Base-by-base conservation (phyloP, 2,329 filamentous ascomycete species). In the Talaromyces islandicus region DNA sequence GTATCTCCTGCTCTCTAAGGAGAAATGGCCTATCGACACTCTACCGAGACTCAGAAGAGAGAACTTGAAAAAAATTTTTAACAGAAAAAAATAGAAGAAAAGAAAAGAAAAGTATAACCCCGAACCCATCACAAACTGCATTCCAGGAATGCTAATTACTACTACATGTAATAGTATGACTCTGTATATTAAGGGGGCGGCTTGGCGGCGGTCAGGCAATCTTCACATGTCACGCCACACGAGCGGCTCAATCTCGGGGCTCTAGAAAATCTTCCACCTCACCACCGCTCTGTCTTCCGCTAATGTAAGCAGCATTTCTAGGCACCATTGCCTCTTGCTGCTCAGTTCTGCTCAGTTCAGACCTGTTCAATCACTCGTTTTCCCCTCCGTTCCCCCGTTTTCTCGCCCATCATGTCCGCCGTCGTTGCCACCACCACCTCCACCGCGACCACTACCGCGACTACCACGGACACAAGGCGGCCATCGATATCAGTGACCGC, bases 401-500 rank as follows among this genome's bases (percentile, higher is more conserved):
- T 25, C 17, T 35, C 54, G 48, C 46, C 50, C 32, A 57, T 50
- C 30, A 61, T 57, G 35, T 54, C 59, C 12, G 24, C 51, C 43
- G 51, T 55, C 59, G 25, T 54, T 17, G 24, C 51, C 43, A 56
- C 59, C 59, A 25, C 58, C 54, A 30, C 48, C 48, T 52, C 48
- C 25, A 52, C 48, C 48, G 24, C 25, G 48, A 27, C 17, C 48
- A 52, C 11, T 27, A 3, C 48, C 48, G 14, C 48, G 11, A 52
- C 59, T n/a, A 73, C 73, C 67, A 64, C 70, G 60, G 63, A 65
- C 50, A 59, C 52, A 38, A 29, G 19, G 27, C 50, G 32, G 50
- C 50, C 59, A 19, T 60, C 59, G 12, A 54, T 58, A 21, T 41
- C 59, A 29, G 55, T 58, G 35, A 58, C 57, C 43, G 41, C 59